Base-by-base conservation (phyloP, 2,329 filamentous ascomycete species). In the Malbranchea zuffiana region DNA sequence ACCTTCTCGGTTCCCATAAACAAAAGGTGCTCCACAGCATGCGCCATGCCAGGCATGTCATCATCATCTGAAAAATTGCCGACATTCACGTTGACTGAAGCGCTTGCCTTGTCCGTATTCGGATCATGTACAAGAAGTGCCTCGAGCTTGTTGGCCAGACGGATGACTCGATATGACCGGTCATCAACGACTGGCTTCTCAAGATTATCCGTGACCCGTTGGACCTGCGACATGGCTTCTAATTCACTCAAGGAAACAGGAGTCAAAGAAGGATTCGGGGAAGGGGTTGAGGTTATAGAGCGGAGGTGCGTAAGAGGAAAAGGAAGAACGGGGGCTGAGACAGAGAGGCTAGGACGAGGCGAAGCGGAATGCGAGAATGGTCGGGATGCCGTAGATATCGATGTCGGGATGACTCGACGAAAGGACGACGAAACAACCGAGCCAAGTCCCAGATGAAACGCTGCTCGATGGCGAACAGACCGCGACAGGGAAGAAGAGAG, bases 1-100 rank as follows among this genome's bases (percentile, higher is more conserved):
- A 79, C 77, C 69, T 96, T 98, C 61, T 94, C 81, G 5, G 90
- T 98, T 33, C 90, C 90, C 90, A 98, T 96, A 66, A 98, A 98
- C 16, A 98, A 67, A 46, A 95, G 66, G 71, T 95, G 88, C 68
- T 96, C 88, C 37, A 96, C 85, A 5, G 86, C 87, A 65, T 96
- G 90, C 35, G 88, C 88, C 75, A 93, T 87, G 42, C 90, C 86
- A 10, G 85, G 87, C 75, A 96, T 86, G 50, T 86, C 82, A 47
- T 81, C 75, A 47, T 82, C 77, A 54, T 98, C 90, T 55, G 83
- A 92, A 65, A 95, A 95, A 61, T 84, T 92, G 44, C 90, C 90
- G 23, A 95, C 88, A 59, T 93, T 87, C 55, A 96, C 87, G 57
- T 96, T 90, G 54, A 96, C 77, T 34, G 88, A 82, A 6, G 88